phyloP scores from a whole-genome alignment of 2,329 filamentous ascomycete genomes.

The Xylaria sp. region DNA sequence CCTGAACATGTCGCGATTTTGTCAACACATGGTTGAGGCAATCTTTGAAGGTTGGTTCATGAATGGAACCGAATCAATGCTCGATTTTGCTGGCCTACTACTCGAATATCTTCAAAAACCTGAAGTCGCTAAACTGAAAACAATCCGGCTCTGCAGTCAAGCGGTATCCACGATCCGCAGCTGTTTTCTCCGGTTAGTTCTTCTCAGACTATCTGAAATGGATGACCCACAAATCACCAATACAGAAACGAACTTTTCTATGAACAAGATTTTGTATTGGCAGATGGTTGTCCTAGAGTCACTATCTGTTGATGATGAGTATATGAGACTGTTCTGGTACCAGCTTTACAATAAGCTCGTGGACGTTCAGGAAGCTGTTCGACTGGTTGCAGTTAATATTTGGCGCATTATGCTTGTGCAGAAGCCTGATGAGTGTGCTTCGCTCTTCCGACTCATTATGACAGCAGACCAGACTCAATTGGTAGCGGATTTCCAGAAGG shows the following conservation, averaged over 20 bases:
- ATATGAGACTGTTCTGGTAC: conserved; percentile 88
- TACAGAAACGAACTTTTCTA: conserved; percentile 72
- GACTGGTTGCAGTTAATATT: conserved; percentile 81
- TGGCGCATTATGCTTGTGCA: conserved; percentile 95
- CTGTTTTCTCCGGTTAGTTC: conserved; percentile 80
- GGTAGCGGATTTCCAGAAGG: conserved; percentile 79
- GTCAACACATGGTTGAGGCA: conserved; percentile 83
- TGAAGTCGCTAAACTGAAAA: conserved; percentile 83
- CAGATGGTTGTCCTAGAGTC: conserved; percentile 87
- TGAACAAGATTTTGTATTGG: conserved; percentile 93
- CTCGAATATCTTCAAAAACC: conserved; percentile 90
- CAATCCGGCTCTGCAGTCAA: conserved; percentile 89
- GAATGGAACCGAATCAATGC: conserved; percentile 81
- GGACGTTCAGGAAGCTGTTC: conserved; percentile 72
- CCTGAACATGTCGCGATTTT: conserved; percentile 86
- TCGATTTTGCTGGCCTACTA: conserved; percentile 86
- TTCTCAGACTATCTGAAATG: conserved; percentile 85
- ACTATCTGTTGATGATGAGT: conserved; percentile 81
- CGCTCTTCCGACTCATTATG: conserved; percentile 77
- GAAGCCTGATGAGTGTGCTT: conserved; percentile 83
- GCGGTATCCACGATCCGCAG: conserved; percentile 79
- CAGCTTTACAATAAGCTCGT: conserved; percentile 90
- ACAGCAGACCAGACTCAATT: conserved; percentile 76
- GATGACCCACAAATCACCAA: conserved; percentile 72
- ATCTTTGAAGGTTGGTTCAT: conserved; percentile 98